Percentiles rank a stretch among this genome's conserved stretches.
These are phyloP conservation scores for Fraxinus sp. DNA, from an alignment of 305 asterid species.

Conservation along the genomic window DNA sequence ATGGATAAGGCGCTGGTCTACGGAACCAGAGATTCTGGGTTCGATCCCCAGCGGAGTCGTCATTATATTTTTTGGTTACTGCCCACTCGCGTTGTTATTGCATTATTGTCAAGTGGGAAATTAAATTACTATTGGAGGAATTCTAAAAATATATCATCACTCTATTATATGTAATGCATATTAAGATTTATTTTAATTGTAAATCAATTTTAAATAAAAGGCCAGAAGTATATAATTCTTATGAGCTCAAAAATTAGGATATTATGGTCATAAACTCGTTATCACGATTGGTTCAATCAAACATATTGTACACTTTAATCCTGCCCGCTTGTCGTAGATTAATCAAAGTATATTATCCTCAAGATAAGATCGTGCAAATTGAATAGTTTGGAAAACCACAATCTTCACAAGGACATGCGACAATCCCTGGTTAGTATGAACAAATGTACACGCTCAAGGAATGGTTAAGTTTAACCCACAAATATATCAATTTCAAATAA, in stretches of 20 bases:
- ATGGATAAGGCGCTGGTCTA: slow-evolving; percentile 99
- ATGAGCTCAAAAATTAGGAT: neutral
- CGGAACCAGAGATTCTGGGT: slow-evolving; percentile 99
- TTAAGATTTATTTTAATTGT: neutral
- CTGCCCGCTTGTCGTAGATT: neutral
- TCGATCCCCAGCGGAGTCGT: slow-evolving; percentile 99
- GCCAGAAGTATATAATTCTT: neutral
- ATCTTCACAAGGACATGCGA: neutral
- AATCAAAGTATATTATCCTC: neutral
- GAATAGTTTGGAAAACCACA: neutral
- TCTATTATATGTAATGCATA: neutral
- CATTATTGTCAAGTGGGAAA: neutral
- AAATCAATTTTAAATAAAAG: neutral
- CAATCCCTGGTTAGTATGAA: neutral
- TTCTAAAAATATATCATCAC: neutral
- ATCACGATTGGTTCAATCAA: neutral
- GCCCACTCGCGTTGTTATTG: neutral
- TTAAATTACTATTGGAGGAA: neutral
- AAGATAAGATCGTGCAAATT: neutral
- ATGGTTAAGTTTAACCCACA: neutral
- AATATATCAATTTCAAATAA: neutral
- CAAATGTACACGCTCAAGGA: neutral
- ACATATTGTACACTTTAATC: neutral
- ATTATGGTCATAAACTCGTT: neutral
- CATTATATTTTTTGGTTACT: neutral